These are phyloP conservation scores for Trametopsis cervina DNA, from an alignment of 768 basidiomycete species.

Conservation along the genomic window DNA sequence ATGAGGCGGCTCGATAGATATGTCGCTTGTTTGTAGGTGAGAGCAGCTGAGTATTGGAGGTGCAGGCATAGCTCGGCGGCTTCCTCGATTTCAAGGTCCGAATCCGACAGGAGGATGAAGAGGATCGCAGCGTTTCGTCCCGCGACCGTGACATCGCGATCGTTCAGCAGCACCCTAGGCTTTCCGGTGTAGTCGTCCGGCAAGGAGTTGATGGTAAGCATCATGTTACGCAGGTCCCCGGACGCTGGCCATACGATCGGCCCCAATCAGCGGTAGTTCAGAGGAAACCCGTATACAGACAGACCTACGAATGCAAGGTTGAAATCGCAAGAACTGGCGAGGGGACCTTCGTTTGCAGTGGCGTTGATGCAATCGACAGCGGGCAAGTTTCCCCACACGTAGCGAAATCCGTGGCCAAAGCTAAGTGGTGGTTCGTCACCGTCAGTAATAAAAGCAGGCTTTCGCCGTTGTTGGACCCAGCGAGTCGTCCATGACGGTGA, in stretches of 20 bases:
- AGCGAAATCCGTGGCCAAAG: neutral
- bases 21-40: neutral
- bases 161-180: conserved; percentile 36
- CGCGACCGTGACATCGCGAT: conserved; percentile 24
- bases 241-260: conserved; percentile 33
- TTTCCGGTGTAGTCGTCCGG: conserved; percentile 34
- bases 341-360: conserved; percentile 17
- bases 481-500: neutral
- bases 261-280: too few relatives aligned
- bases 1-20: neutral
- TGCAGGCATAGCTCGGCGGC: conserved; percentile 41
- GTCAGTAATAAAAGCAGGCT: neutral
- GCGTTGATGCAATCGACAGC: conserved; percentile 27
- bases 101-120: conserved; percentile 31
- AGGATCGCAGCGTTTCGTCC: conserved; percentile 37
- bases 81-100: conserved; percentile 19
- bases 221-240: conserved; percentile 40
- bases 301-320: conserved; percentile 18
- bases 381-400: conserved; percentile 27
- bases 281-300: neutral
- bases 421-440: neutral
- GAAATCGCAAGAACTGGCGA: conserved; percentile 14
- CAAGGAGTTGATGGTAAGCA: conserved; percentile 36
- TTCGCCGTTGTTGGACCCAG: neutral
- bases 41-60: conserved; percentile 37